phyloP scores from a whole-genome alignment of 805 yeast genomes.

The Lipomyces yamanashiensis region DNA sequence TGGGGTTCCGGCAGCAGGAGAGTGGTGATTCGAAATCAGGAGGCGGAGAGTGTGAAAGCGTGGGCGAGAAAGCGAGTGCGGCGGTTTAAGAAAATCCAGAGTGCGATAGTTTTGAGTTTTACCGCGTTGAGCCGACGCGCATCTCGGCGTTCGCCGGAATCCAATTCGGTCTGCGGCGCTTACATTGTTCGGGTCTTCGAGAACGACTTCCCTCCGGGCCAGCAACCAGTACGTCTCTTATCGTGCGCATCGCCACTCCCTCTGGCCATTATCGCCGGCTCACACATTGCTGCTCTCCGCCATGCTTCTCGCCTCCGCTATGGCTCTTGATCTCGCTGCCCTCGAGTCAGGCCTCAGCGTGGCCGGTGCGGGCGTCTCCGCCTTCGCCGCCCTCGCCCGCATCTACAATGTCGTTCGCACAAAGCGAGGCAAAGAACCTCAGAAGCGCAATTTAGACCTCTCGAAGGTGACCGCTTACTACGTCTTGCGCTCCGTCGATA shows the following conservation, averaged over 20 bases:
- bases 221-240: too few species aligned
- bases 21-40: not conserved
- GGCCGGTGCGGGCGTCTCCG: slow-evolving; percentile 22
- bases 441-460: slow-evolving; percentile 18
- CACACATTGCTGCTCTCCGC: too few species aligned
- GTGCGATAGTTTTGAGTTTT: not conserved
- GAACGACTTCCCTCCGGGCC: not conserved
- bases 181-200: not conserved
- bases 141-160: slow-evolving; percentile 19
- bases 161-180: slow-evolving; percentile 1
- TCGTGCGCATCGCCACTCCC: not conserved
- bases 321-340: slow-evolving; percentile 13
- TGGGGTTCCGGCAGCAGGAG: too few species aligned
- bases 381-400: slow-evolving; percentile 11
- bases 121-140: slow-evolving; percentile 14
- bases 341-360: slow-evolving; percentile 18
- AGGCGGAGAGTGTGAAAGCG: not conserved
- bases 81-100: not conserved
- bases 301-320: not conserved
- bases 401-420: slow-evolving; percentile 10
- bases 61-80: not conserved
- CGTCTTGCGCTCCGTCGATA: slow-evolving; percentile 20
- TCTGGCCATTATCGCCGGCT: too few species aligned
- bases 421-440: slow-evolving; percentile 17
- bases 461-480: slow-evolving; percentile 20